Base-by-base conservation (phyloP, 2,329 filamentous ascomycete genomes). In the Pseudogymnoascus sp. region DNA sequence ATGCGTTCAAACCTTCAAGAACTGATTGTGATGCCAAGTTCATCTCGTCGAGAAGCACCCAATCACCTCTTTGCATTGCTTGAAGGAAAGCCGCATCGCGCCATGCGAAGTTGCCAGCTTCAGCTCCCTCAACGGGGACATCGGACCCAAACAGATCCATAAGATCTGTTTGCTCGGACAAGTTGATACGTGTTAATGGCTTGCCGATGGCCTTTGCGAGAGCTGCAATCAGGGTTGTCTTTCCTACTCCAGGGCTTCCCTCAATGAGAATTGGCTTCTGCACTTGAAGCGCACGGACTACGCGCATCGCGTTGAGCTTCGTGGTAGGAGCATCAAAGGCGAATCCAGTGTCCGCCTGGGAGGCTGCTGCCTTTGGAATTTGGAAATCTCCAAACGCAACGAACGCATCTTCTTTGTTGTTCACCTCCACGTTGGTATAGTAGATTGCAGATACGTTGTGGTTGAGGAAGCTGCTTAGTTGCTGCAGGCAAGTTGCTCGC, bases 11-110 rank as follows among this genome's bases (percentile, higher is more conserved):
- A 66, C 95, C 96, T 77, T 99, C 95, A 1, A 99, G 83, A 1
- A 99, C 93, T 3, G 93, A 96, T 73, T 99, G 95, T 0, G 93
- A 97, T 1, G 96, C 95, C 66, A 99, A 78, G 71, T 99, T 99
- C 95, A 99, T 99, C 78, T 99, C 95, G 72, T 99, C 95, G 0
- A 99, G 82, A 28, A 99, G 80, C 9, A 99, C 95, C 95, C 95
- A 99, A 69, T 96, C 90, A 28, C 95, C 95, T 64, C 86, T 89
- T 73, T 97, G 95, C 93, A 99, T 97, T 0, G 95, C 95, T 72
- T 91, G 90, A 18, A 99, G 79, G 73, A 99, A 97, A 0, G 95
- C 93, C 0, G 93, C 95, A 74, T 99, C 93, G 68, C 92, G 86
- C 95, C 95, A 99, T 1, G 90, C 88, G 72, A 99, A 99, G 65